A percentile compares a stretch with the other conserved stretches of the same genome.
These are phyloP conservation scores for Erigeron philadelphicus DNA, from an alignment of 140 eudicot genomes.

Conservation along the genomic window DNA sequence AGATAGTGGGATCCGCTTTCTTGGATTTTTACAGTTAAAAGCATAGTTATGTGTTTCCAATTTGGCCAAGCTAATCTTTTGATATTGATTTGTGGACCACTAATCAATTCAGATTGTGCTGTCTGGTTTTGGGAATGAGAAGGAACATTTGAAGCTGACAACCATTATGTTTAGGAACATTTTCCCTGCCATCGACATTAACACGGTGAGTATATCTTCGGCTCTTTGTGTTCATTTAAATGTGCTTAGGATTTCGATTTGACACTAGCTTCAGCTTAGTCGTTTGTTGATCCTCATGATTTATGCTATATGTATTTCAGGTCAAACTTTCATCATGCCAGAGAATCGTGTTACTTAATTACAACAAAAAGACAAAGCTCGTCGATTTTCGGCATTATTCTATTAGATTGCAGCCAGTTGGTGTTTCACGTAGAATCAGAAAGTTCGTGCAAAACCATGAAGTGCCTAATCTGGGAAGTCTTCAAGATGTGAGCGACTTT, in stretches of 20 bases:
- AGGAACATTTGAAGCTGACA: conserved; percentile 75
- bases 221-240: background rate
- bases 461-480: conserved; percentile 73
- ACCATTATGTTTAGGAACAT: conserved; percentile 88
- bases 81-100: background rate
- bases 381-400: conserved; percentile 87
- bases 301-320: conserved; percentile 33
- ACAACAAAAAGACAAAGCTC: conserved; percentile 85
- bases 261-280: conserved; percentile 14
- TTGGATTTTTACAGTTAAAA: no score
- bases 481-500: conserved; percentile 88
- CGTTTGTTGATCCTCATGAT: background rate
- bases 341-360: conserved; percentile 78
- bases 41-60: background rate
- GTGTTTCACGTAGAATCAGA: conserved; percentile 83
- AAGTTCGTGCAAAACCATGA: conserved; percentile 89
- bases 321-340: conserved; percentile 88
- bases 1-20: no score
- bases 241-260: background rate
- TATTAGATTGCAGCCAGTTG: conserved; percentile 87
- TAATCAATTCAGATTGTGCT: conserved; percentile 58
- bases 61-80: background rate
- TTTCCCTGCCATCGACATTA: conserved; percentile 86
- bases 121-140: conserved; percentile 91
- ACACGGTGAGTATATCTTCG: conserved; percentile 50